Base-by-base conservation (phyloP, 2,329 filamentous ascomycete species). In the Verticillium nonalfalfae region DNA sequence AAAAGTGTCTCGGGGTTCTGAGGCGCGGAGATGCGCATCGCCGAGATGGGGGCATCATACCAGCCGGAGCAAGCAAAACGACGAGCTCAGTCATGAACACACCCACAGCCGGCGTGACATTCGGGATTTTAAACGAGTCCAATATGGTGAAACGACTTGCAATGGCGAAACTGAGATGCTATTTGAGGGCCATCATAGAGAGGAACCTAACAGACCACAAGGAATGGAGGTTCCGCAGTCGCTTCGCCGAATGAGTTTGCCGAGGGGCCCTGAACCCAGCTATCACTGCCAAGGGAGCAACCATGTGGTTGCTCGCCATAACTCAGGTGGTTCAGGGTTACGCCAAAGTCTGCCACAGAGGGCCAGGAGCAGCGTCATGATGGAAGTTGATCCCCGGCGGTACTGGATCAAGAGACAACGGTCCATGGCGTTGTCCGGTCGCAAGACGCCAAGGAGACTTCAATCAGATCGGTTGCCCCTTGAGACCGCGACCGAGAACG, bases 381-480 rank as follows among this genome's bases (percentile, higher is more conserved):
- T 26, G 10, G 63, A 64, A 35, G 60, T 38, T 52, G 61, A 66
- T 34, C 38, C 63, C 15, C 59, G 65, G 18, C 56, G 6, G 15
- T 66, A 64, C n/a, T 36, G 68, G 50, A 67, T 68, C 34, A 62
- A 57, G 52, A 66, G 66, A 45, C 65, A 68, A 54, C 62, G 63
- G 3, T 67, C 64, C 18, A 62, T 64, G 11, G 62, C 58, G 15
- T 59, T 54, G 9, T 57, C 66, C 26, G 60, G 61, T 15, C 58
- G 59, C 7, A 68, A 62, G 57, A 66, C 62, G 39, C 61, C 59
- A 21, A 65, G 63, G 52, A 64, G 69, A 14, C 57, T 64, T 11
- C 67, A 61, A 55, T 70, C 66, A 9, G 65, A 69, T 34, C 62
- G 60, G 21, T 59, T 71, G 33, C 69, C 70, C 18, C 65, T 70